Conservation (phyloP, 768 basidiomycete genomes). For the Leucocoprinus birnbaumii region DNA sequence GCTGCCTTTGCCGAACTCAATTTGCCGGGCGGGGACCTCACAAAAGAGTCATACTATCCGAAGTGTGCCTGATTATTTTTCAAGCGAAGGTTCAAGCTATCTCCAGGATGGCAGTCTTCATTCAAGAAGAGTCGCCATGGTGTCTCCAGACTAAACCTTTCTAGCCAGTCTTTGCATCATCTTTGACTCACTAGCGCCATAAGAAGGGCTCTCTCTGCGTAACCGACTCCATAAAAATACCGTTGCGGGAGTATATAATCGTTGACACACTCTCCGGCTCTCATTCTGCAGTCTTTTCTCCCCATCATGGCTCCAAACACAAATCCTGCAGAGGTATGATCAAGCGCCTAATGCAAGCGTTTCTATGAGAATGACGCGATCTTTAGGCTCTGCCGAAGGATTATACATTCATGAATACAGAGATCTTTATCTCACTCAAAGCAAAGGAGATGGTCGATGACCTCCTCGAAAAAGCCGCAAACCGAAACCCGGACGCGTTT, state of each 20-base stretch:
- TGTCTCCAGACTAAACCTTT: too few relatives aligned
- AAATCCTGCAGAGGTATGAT: conserved; percentile 2
- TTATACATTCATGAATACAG: conserved; percentile 28
- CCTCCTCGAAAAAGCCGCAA: conserved; percentile 25
- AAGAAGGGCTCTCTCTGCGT: not conserved
- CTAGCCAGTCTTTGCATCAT: too few relatives aligned
- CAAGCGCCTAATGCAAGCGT: not conserved
- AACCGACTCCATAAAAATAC: not conserved
- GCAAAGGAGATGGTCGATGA: conserved; percentile 24
- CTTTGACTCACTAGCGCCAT: not conserved
- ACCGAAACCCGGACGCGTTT: conserved; percentile 29
- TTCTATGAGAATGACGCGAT: not conserved
- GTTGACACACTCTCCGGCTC: not conserved
- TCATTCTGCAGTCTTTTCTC: not conserved
- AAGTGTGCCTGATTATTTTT: conserved; percentile 1
- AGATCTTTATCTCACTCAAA: conserved; percentile 26
- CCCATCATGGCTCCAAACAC: not conserved
- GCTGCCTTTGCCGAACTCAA: too few relatives aligned
- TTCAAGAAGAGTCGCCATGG: not conserved
- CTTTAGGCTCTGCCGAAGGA: conserved; percentile 21
- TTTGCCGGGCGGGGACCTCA: too few relatives aligned
- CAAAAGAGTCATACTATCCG: not conserved
- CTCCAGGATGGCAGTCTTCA: not conserved
- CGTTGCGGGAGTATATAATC: not conserved
- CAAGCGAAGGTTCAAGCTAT: not conserved